phyloP scores from a whole-genome alignment of 306 rosid genomes.

The Castanea sativa region DNA sequence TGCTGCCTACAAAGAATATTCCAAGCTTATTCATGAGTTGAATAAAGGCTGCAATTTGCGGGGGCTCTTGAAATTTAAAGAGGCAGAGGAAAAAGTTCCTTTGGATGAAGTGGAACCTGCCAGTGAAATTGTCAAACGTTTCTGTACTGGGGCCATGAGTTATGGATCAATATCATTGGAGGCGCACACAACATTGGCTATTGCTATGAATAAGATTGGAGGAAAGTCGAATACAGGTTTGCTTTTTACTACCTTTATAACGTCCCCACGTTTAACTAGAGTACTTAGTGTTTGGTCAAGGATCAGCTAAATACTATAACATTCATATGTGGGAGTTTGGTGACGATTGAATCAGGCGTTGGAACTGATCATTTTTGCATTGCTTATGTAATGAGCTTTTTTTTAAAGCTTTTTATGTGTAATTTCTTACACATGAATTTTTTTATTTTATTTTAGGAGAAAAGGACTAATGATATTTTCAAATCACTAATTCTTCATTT shows the following conservation, averaged over 20 bases:
- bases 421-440: neutral
- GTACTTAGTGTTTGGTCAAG: neutral
- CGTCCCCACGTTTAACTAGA: neutral
- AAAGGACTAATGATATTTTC: neutral
- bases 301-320: neutral
- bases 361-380: neutral
- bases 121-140: constrained; percentile 88
- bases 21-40: constrained; percentile 78
- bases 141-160: constrained; percentile 99
- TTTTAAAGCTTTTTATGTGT: neutral
- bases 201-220: constrained; percentile 92
- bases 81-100: constrained; percentile 48
- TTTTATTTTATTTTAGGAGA: neutral
- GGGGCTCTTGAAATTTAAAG: constrained; percentile 84
- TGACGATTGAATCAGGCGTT: neutral
- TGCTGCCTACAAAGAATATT: constrained; percentile 83
- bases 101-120: constrained; percentile 95
- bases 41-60: constrained; percentile 94
- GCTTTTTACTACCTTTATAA: constrained; percentile 6
- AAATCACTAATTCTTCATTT: constrained; percentile 8
- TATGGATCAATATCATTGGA: constrained; percentile 97
- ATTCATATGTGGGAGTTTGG: neutral
- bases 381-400: neutral
- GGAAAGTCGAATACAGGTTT: constrained; percentile 99
- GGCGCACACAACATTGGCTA: constrained; percentile 88